Base-by-base conservation (phyloP, 23 red algal species). In the Gracilaria domingensis region DNA sequence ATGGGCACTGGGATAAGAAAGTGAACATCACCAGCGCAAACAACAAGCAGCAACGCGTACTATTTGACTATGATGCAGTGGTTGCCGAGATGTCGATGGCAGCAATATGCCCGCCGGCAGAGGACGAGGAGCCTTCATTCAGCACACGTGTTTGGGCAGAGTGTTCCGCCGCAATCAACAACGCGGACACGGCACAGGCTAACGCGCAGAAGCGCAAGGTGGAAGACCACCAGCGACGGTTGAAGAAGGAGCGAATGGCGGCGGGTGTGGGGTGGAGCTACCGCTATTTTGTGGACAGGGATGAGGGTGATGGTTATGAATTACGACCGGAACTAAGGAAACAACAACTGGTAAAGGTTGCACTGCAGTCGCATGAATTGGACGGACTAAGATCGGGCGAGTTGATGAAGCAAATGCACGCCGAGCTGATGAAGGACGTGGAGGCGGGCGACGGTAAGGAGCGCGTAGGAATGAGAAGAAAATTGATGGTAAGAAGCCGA, bases 1-100 rank as follows among this genome's bases (percentile, higher is more conserved):
- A 73, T 61, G 97, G 97, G 14, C 78, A 87, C 48, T 98, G 97
- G 97, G 97, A 98, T 73, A 85, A 92, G 16, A 85, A 84, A 26
- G 84, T 98, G 28, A 53, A 81, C 16, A 59, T 96, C 24, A 96
- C 74, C 47, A 65, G 96, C 70, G 62, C 93, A 65, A 60, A 17
- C 8, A 98, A 18, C 25, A 76, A 83, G 24, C 36, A 55, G 45
- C 71, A 83, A 40, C 57, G 73, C 23, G 77, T 93, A 26, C 77
- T 98, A 44, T 95, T 94, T 88, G 91, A 96, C 83, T 94, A 93
- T 30, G 93, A 95, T 11, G 85, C 88, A 8, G 88, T 96, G 29
- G 32, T 88, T 36, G 66, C 69, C 12, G 73, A 87, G 21, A 95
- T 89, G 59, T 66, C 82, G 23, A 93, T 98, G 90, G 69, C 85